Evolutionary conservation across 1,284 basidiomycete genomes (phyloP).

Genomic region (Stygiomarasmius scandens): DNA sequence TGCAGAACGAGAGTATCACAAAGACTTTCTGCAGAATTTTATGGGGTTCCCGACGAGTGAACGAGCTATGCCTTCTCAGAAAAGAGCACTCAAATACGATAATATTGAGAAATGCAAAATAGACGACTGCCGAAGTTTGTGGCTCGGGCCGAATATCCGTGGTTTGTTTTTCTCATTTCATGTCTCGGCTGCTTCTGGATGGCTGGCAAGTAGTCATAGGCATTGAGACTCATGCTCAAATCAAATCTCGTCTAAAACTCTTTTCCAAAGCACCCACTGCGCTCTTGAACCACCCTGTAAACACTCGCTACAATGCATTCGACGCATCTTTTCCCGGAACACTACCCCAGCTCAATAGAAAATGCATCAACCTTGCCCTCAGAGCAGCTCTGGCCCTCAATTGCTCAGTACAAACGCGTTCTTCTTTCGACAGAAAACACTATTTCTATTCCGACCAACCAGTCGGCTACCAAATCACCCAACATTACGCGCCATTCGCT

Average conservation of each 20-base stretch:
- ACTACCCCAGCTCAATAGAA: conserved; percentile 79
- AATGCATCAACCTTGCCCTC: conserved; percentile 82
- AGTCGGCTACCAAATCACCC: conserved; percentile 95
- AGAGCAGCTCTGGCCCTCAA: conserved; percentile 84
- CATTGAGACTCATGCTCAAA: conserved; percentile 94
- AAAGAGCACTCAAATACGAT: too few relatives aligned
- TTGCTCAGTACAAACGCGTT: conserved; percentile 71
- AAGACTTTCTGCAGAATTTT: too few relatives aligned
- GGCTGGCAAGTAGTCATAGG: conserved; percentile 91
- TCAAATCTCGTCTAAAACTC: conserved; percentile 85
- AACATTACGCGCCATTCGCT: conserved; percentile 64
- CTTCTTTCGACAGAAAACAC: conserved; percentile 94
- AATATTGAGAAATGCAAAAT: too few relatives aligned
- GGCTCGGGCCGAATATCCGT: too few relatives aligned
- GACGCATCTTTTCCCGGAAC: conserved; percentile 95
- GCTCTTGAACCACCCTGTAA: conserved; percentile 45
- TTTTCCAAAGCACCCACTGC: conserved; percentile 73
- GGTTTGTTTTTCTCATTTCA: conserved; percentile 6
- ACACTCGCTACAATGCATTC: conserved; percentile 79
- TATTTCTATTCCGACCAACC: conserved; percentile 98
- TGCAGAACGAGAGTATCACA: too few relatives aligned
- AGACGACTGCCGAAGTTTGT: too few relatives aligned
- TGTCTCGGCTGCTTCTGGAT: conserved; percentile 21
- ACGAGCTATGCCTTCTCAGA: too few relatives aligned
- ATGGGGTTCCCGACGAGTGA: too few relatives aligned